phyloP scores from a whole-genome alignment of 2,329 filamentous ascomycete genomes.

The Nemania bipapillata region DNA sequence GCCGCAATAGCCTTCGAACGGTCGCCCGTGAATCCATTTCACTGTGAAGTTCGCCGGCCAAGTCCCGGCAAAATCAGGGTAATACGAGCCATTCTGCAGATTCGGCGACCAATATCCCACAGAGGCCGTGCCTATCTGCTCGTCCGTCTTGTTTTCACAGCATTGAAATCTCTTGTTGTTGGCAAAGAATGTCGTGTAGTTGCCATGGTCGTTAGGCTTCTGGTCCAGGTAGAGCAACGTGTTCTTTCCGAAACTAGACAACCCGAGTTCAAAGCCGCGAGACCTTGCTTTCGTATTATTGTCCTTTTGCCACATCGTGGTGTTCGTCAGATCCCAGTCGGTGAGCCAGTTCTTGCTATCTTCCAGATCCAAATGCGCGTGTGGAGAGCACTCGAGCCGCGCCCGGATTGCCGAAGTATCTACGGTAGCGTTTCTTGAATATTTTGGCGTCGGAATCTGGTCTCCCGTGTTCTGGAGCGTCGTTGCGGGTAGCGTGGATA shows the following conservation, averaged over 20 bases:
- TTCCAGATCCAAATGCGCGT: constrained; percentile 20
- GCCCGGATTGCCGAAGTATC: constrained; percentile 33
- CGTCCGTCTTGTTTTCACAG: constrained; percentile 34
- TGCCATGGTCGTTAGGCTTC: constrained; percentile 1
- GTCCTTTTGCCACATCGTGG: constrained; percentile 25
- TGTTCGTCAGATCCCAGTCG: constrained; percentile 33
- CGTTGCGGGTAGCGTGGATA: constrained; percentile 12
- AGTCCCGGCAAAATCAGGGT: constrained; percentile 15
- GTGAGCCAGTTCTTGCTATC: constrained; percentile 34
- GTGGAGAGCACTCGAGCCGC: constrained; percentile 36
- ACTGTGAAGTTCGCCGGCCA: constrained; percentile 36
- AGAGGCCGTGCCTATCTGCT: constrained; percentile 19
- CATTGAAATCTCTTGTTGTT: constrained; percentile 32
- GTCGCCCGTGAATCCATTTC: constrained; percentile 39
- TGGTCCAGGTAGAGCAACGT: constrained; percentile 8
- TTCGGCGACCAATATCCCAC: constrained; percentile 39
- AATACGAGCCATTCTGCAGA: constrained; percentile 6
- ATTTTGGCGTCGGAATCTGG: background rate
- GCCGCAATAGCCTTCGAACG: constrained; percentile 26
- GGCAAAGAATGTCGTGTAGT: constrained; percentile 33
- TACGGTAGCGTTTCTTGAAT: constrained; percentile 30
- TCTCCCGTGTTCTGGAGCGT: constrained; percentile 31
- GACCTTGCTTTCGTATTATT: constrained; percentile 11
- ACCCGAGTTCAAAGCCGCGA: constrained; percentile 32
- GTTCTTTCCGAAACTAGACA: background rate